These are phyloP conservation scores for Dothistroma septosporum DNA, from an alignment of 2,329 filamentous ascomycete species.

Conservation along the genomic window DNA sequence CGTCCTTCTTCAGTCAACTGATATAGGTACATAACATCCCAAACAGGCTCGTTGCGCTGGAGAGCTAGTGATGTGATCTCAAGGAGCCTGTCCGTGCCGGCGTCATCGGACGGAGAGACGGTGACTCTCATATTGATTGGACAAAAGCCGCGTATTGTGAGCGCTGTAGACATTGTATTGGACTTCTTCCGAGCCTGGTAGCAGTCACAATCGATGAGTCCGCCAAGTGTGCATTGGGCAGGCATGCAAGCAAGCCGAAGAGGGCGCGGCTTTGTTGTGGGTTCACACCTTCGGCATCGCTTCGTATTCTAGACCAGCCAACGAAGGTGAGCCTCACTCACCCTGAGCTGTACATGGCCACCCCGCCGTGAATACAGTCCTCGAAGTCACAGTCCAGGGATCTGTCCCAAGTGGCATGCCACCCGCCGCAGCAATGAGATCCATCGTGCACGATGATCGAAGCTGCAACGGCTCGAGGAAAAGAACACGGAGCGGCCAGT, in stretches of 20 bases:
- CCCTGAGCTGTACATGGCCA: no score
- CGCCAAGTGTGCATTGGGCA: neutral
- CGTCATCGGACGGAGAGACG: slow-evolving; percentile 26
- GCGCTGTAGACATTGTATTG: neutral
- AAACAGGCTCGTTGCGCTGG: slow-evolving; percentile 28
- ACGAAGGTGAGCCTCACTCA: no score
- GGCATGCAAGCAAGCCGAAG: neutral
- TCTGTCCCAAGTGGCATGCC: no score
- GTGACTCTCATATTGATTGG: slow-evolving; percentile 9
- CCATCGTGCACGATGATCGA: no score
- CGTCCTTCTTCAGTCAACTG: slow-evolving; percentile 28
- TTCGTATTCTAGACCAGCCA: neutral
- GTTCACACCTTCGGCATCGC: neutral
- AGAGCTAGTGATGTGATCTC: slow-evolving; percentile 30
- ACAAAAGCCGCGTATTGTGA: neutral
- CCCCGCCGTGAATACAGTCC: no score
- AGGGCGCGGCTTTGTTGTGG: neutral
- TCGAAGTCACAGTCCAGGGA: no score
- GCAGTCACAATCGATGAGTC: neutral
- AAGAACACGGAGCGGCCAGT: no score
- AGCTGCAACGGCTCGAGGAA: no score
- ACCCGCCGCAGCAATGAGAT: no score
- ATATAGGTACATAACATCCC: slow-evolving; percentile 25
- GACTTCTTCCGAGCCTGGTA: neutral
- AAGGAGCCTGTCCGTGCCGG: slow-evolving; percentile 31